Evolutionary conservation across 75 land plant species (phyloP), one percentile per base, ranked within the genome.

Genomic region (Picea sitchensis): DNA sequence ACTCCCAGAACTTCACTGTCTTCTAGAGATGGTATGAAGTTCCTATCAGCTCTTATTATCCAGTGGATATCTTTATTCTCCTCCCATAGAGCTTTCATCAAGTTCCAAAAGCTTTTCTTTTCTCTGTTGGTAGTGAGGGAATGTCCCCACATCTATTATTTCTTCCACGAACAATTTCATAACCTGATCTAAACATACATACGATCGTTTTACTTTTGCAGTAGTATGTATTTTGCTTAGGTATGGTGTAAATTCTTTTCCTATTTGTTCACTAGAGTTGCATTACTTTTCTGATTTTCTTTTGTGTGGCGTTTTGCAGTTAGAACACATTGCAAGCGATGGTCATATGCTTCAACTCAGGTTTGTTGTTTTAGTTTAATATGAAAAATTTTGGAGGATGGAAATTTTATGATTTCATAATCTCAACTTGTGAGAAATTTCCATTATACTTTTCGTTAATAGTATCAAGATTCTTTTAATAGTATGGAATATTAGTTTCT

Each of bases 271-370:
- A 36, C 38, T 32, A 26, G 14, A 18, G 9, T 44, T 41, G 73
- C n/a, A 8, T 71, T 71, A 3, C 81, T 44, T 12, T 59, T 63
- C 14, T 38, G 73, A 69, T 58, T 69, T 36, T 4, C 62, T 47
- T 4, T 51, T 63, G 3, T 81, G 9, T 68, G 63, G 68, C 58
- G 6, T 44, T 79, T 77, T 41, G 15, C 73, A 94, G 94, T 81
- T 84, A 61, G 90, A 88, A 61, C 75, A 79, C 38, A 83, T n/a
- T 76, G 76, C 85, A 26, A 86, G 77, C 65, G 90, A 90, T 79
- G 82, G 82, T 77, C 89, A 96, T 69, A 87, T 96, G 59, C 80
- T 90, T 61, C 95, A 95, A 69, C 90, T 95, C 74, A 93, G 95
- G 96, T 95, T 76, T 65, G 77, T 38, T 38, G 13, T 63, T 17